Evolutionary conservation across 2,329 filamentous ascomycete species (phyloP), one percentile per base, ranked within the genome.

Genomic region (Phaeomoniella chlamydospora): DNA sequence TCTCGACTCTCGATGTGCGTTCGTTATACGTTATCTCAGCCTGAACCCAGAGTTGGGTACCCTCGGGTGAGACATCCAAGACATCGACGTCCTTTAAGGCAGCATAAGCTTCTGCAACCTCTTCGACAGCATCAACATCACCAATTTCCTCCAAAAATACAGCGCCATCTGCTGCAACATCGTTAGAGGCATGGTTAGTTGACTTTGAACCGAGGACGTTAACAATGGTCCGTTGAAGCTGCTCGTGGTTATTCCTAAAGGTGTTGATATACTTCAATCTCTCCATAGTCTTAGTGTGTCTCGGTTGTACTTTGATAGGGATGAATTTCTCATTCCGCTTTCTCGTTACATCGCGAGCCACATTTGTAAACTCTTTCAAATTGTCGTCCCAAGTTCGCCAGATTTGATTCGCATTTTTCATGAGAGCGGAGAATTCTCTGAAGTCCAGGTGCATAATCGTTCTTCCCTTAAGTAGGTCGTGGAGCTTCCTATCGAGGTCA

Each of bases 1-100:
- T 98, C 56, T 99, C 90, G 3, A 99, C 90, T 41, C 90, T 77
- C 13, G 90, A 88, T 6, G 92, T 98, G 29, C 92, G 80, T 56
- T 98, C 92, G 46, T 94, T 96, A 67, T 99, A 99, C 29, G 83
- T 79, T 46, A 88, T 84, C 60, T 99, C 90, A 12, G 88, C 90
- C 49, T 87, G 80, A 29, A 86, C 84, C 85, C 92, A 99, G 41
- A 80, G 71, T 43, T 86, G 77, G 19, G 90, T 96, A 35, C 90
- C 90, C 56, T 92, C 84, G 0, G 77, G 71, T 4, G 87, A 83
- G 4, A 94, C 86, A 57, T 98, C 88, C 29, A 99, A 70, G 16
- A 98, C 74, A 55, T 99, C 87, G 5, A 98, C 87, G 52, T 94
- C 90, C 54, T 87, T 88, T 43, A 98, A 65, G 17, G 87, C 84